Conservation (phyloP, 495 filamentous ascomycete genomes). For the Aspergillus homomorphus region DNA sequence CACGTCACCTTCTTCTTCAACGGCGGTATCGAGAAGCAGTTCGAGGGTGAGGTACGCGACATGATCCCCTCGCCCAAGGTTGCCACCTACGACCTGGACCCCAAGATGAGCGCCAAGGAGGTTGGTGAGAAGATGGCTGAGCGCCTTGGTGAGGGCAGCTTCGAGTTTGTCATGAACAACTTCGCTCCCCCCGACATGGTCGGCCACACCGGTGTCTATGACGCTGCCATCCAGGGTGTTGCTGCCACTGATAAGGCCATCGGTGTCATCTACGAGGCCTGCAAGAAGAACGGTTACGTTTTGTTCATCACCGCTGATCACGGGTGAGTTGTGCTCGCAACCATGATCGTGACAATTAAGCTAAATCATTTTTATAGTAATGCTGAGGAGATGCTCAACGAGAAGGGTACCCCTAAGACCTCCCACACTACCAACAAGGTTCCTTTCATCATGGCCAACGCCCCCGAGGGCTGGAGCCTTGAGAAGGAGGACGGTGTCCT, state of each 20-base stretch:
- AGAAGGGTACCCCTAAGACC: constrained; percentile 93
- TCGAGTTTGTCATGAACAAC: constrained; percentile 99
- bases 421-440: constrained; percentile 97
- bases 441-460: constrained; percentile 97
- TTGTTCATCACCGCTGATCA: constrained; percentile 96
- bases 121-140: constrained; percentile 86
- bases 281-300: constrained; percentile 86
- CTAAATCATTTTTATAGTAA: constrained; percentile 52
- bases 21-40: constrained; percentile 95
- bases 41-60: constrained; percentile 81
- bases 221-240: constrained; percentile 87
- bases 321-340: constrained; percentile 51
- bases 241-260: constrained; percentile 89
- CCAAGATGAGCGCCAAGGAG: constrained; percentile 89
- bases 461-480: constrained; percentile 82
- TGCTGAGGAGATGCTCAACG: constrained; percentile 97
- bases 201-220: constrained; percentile 94
- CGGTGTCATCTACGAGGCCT: constrained; percentile 83
- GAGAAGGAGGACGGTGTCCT: constrained; percentile 84
- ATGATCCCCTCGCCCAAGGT: constrained; percentile 73
- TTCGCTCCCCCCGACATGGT: constrained; percentile 99
- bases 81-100: constrained; percentile 92
- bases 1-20: constrained; percentile 99
- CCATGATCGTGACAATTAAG: not conserved
- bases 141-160: constrained; percentile 73